Evolutionary conservation across 2,329 filamentous ascomycete genomes (phyloP), one percentile per base, ranked within the genome.

Genomic region (Tolypocladium endophyticum): DNA sequence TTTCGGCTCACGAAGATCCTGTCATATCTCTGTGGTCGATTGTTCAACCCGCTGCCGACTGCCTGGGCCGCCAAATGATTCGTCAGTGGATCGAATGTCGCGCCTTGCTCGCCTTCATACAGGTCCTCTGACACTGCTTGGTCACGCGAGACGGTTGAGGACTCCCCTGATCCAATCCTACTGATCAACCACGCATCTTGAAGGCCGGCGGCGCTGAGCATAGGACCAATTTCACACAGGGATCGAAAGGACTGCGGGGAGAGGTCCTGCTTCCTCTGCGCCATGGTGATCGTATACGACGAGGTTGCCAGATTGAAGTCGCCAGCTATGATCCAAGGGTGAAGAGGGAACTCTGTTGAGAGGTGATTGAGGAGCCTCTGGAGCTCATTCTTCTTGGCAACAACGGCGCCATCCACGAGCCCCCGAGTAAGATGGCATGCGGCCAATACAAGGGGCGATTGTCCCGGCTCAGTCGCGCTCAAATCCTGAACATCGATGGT

Each of bases 221-320:
- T 67, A 0, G 65, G 63, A 53, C 87, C 81, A 16, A 87, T 72
- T 0, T 73, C 70, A 8, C 68, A 65, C 1, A 86, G 68, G 11
- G 73, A 71, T 3, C 65, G 68, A 0, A 72, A 74, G 1, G 81
- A 80, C 56, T 80, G 74, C 0, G 68, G 55, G 0, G 82, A 82
- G n/a, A 88, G 80, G 6, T 74, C 70, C n/a, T 79, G 79, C 58
- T 74, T 78, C 59, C 77, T 76, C 1, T 81, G 63, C 0, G 85
- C 83, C 4, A 74, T 71, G 14, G 80, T 73, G 39, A 88, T 79
- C 0, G 83, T 82, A 58, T 76, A 75, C 1, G 75, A 71, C 1
- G 86, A 88, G 0, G 84, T 86, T 8, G 80, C 75, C 30, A 88
- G 73, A 64, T 88, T 88, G 68, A 87, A 85, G 66, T 88, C 85